Evolutionary conservation across 331 rosid genomes (phyloP), one percentile per base, ranked within the genome.

Genomic region (Malus hybrid): DNA sequence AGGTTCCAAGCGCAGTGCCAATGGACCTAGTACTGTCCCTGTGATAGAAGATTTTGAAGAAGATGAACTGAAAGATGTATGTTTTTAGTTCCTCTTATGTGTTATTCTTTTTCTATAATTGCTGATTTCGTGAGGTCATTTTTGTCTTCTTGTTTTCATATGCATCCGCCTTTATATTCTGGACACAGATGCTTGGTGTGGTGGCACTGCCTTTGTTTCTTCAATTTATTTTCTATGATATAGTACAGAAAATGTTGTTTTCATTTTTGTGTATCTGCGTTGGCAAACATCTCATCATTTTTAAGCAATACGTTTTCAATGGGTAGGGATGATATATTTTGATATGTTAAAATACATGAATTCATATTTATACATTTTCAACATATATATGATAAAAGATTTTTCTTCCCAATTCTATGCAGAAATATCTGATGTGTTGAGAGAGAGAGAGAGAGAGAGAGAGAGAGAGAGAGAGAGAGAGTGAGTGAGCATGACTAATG

Each of bases 21-120:
- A 83, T 79, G 89, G 86, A 19, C 81, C 91, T 61, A 65, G 55
- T 62, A 57, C 73, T 66, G 64, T 93, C 79, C 93, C 98, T 60
- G 85, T 57, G 56, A 89, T 93, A 52, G 97, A 91, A 56, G 98
- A 89, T 70, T 88, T 87, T 88, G 93, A 87, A 73, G 93, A 91
- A 74, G 87, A 87, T 74, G 97, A 89, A 82, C 79, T 93, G 73
- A 81, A 83, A 85, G 86, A 87, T 73, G 98, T 93, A 84, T 5
- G 85, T 55, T 29, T 72, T 79, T 54, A 75, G 66, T 42, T 67
- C 80, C 9, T 66, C 5, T 52, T 27, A 5, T 80, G 33, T 80
- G 34, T 62, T 64, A 56, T 55, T 63, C n/a, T 13, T 59, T 71
- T 52, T 77, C 42, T 67, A 29, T 60, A 27, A 36, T n/a, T 63